Evolutionary conservation across 2,329 filamentous ascomycete species (phyloP).

Genomic region (Stagonosporopsis cucurbitacearum): DNA sequence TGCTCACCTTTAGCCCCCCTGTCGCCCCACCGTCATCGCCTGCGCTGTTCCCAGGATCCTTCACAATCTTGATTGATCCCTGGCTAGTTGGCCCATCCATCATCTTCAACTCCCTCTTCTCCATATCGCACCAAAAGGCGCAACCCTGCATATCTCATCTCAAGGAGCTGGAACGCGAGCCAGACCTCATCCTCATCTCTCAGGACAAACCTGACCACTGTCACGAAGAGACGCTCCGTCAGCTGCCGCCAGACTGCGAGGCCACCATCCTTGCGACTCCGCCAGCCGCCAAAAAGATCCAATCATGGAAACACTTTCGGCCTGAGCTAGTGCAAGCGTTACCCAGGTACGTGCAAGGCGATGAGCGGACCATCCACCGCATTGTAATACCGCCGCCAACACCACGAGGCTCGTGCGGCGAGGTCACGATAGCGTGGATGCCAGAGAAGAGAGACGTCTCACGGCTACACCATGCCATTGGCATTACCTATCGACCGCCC

Average conservation of each 20-base stretch:
- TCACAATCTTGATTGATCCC: conserved; percentile 74
- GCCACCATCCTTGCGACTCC: conserved; percentile 72
- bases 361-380: conserved; percentile 51
- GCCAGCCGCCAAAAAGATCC: conserved; percentile 68
- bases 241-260: conserved; percentile 62
- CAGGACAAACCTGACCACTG: conserved; percentile 73
- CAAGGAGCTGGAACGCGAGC: conserved; percentile 57
- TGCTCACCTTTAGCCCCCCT: conserved; percentile 67
- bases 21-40: conserved; percentile 51
- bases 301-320: conserved; percentile 72
- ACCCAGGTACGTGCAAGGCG: conserved; percentile 51
- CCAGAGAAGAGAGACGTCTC: conserved; percentile 66
- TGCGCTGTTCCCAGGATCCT: conserved; percentile 54
- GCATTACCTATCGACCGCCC: conserved; percentile 73
- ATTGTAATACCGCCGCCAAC: conserved; percentile 63
- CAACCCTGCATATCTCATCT: conserved; percentile 65
- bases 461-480: conserved; percentile 70
- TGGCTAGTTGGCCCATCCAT: conserved; percentile 69
- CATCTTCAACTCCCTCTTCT: conserved; percentile 67
- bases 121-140: conserved; percentile 62
- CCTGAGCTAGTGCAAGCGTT: conserved; percentile 54
- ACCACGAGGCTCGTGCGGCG: conserved; percentile 63
- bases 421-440: conserved; percentile 74
- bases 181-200: conserved; percentile 65
- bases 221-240: conserved; percentile 70